These are phyloP conservation scores for Fusarium sp. DNA, from an alignment of 2,329 filamentous ascomycete genomes.

Conservation along the genomic window DNA sequence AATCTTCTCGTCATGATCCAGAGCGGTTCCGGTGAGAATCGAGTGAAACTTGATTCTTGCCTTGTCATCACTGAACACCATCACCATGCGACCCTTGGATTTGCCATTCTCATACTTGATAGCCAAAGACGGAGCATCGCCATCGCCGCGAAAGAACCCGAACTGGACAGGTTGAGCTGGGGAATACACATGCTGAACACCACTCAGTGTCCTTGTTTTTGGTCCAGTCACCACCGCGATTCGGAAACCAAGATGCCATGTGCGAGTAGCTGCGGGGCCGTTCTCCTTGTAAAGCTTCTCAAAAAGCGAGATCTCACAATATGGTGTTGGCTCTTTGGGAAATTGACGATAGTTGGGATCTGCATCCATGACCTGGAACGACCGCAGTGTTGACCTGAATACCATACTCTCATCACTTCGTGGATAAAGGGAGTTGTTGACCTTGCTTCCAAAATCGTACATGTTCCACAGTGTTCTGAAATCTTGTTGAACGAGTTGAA, in stretches of 20 bases:
- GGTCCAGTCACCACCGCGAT: constrained; percentile 81
- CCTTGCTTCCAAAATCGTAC: constrained; percentile 83
- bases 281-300: constrained; percentile 74
- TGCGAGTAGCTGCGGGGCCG: constrained; percentile 76
- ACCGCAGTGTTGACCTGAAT: constrained; percentile 74
- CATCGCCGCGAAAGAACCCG: constrained; percentile 77
- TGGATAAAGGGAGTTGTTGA: constrained; percentile 75
- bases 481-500: constrained; percentile 79
- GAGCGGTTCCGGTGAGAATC: constrained; percentile 75
- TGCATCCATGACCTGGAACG: constrained; percentile 84
- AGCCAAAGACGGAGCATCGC: constrained; percentile 73
- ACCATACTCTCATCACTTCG: constrained; percentile 74
- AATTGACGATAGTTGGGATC: constrained; percentile 76
- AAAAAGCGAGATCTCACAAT: constrained; percentile 79
- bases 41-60: constrained; percentile 78
- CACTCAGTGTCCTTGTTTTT: constrained; percentile 79
- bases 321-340: constrained; percentile 75
- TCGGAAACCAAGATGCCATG: constrained; percentile 81
- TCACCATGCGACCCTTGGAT: constrained; percentile 74
- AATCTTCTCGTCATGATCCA: constrained; percentile 74
- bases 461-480: constrained; percentile 83
- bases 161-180: constrained; percentile 77
- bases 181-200: constrained; percentile 74
- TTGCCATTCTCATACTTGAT: constrained; percentile 75
- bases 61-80: constrained; percentile 79